These are phyloP conservation scores for Phytomonas francai DNA, from an alignment of 208 protist species.

Conservation along the genomic window DNA sequence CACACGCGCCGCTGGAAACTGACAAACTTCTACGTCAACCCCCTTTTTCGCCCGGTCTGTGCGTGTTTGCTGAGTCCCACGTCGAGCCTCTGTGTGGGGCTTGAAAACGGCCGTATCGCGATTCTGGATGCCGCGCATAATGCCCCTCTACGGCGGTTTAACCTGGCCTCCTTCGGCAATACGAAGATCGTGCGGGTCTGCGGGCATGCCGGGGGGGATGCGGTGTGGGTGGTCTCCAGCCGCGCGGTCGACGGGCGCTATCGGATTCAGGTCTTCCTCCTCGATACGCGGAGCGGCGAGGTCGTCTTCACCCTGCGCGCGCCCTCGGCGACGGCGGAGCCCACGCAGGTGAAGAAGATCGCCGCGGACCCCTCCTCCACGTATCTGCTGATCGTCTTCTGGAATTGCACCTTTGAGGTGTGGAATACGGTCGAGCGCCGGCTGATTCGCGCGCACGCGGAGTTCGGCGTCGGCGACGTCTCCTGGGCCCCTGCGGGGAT, in stretches of 20 bases:
- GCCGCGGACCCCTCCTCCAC: conserved; percentile 36
- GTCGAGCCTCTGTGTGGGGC: conserved; percentile 36
- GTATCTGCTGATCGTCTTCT: conserved; percentile 64
- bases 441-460: conserved; percentile 66
- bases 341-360: conserved; percentile 52
- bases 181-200: conserved; percentile 66
- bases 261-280: conserved; percentile 71
- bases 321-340: conserved; percentile 51
- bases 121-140: conserved; percentile 56
- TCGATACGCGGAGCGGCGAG: conserved; percentile 66
- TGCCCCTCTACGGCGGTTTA: conserved; percentile 46
- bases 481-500: conserved; percentile 69
- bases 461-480: conserved; percentile 56
- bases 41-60: conserved; percentile 35
- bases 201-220: conserved; percentile 47
- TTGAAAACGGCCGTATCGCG: conserved; percentile 63
- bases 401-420: conserved; percentile 77
- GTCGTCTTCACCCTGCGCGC: conserved; percentile 58
- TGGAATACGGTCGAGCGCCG: conserved; percentile 55
- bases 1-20: conserved; percentile 44
- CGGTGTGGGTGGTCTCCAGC: conserved; percentile 73
- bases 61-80: conserved; percentile 34
- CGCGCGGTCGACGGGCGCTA: conserved; percentile 35
- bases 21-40: conserved; percentile 33
- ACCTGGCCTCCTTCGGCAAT: conserved; percentile 61